Evolutionary conservation across 176 grass and related monocot species (phyloP), one percentile per base, ranked within the genome.

Genomic region (Cenchrus fungigraminus): DNA sequence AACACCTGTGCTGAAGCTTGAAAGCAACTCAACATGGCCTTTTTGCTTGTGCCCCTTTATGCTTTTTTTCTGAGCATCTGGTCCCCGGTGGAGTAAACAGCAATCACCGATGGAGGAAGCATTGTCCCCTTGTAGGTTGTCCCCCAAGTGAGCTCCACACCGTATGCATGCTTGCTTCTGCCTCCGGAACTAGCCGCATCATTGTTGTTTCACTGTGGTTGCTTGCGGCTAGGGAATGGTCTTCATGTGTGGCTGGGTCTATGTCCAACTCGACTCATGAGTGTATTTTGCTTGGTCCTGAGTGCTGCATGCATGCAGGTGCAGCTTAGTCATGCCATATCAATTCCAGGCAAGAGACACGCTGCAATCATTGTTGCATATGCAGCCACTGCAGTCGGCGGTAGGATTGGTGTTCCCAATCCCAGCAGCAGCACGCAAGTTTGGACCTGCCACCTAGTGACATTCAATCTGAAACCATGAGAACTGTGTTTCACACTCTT

Each of bases 11-110:
- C 81, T 84, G 55, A 87, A 5, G 37, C 89, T 88, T 85, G 71
- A 88, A 91, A 77, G 85, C 42, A 91, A 91, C 89, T 91, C 81
- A 88, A 91, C 81, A 43, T 88, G 32, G 76, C 71, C 82, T 76
- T 85, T 87, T 85, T 63, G 22, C 61, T 64, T 83, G 57, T 32
- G 67, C 43, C 28, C 28, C 86, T 88, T 78, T 59, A 86, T 65
- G 79, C 65, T 40, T 4, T 40, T 79, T 50, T 68, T 37, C 44
- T 86, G 86, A 47, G 17, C 47, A 58, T 79, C 79, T 79, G 83
- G 79, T 88, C 89, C 81, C 81, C 88, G 81, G 85, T 87, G 86
- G 89, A 89, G 92, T 91, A 91, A 84, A 80, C 89, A 94, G 81
- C 86, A 87, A 94, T 91, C 89, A 88, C 83, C 77, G 71, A 51